These are phyloP conservation scores for Annulohypoxylon maeteangense DNA, from an alignment of 495 filamentous ascomycete species.

Conservation along the genomic window DNA sequence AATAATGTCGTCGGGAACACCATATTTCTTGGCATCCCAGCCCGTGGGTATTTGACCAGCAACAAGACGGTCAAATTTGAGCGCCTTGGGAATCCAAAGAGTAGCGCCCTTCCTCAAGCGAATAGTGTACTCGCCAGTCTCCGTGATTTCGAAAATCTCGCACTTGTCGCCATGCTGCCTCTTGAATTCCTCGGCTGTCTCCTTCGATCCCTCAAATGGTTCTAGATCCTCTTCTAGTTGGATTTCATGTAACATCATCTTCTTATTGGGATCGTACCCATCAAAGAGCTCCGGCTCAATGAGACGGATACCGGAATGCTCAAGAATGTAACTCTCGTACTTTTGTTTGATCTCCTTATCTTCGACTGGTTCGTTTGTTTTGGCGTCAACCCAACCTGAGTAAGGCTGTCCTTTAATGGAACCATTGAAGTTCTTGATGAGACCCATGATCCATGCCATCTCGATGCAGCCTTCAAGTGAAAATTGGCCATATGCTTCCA, in stretches of 20 bases:
- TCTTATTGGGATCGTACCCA: conserved; percentile 97
- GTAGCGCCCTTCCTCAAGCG: conserved; percentile 94
- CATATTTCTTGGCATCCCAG: conserved; percentile 95
- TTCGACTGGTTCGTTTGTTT: conserved; percentile 93
- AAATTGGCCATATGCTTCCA: conserved; percentile 97
- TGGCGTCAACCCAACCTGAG: conserved; percentile 96
- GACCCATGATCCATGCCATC: conserved; percentile 99
- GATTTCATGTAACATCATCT: conserved; percentile 97
- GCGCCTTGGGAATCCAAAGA: conserved; percentile 93
- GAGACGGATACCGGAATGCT: conserved; percentile 96
- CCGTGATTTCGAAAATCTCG: conserved; percentile 94
- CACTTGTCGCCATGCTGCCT: conserved; percentile 96
- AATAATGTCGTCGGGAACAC: conserved; percentile 97
- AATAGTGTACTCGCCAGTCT: conserved; percentile 93
- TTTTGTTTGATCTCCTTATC: conserved; percentile 97
- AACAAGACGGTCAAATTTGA: conserved; percentile 95
- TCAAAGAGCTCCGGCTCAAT: conserved; percentile 98
- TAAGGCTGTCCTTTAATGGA: conserved; percentile 96
- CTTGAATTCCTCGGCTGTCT: conserved; percentile 97
- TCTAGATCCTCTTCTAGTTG: conserved; percentile 96
- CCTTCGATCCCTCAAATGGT: conserved; percentile 96
- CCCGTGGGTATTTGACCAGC: conserved; percentile 96
- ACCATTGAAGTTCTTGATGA: conserved; percentile 99
- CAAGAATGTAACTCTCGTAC: conserved; percentile 95
- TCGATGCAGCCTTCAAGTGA: conserved; percentile 98